Conservation (phyloP, 2,329 filamentous ascomycete species). For the Aspergillus versicolor region DNA sequence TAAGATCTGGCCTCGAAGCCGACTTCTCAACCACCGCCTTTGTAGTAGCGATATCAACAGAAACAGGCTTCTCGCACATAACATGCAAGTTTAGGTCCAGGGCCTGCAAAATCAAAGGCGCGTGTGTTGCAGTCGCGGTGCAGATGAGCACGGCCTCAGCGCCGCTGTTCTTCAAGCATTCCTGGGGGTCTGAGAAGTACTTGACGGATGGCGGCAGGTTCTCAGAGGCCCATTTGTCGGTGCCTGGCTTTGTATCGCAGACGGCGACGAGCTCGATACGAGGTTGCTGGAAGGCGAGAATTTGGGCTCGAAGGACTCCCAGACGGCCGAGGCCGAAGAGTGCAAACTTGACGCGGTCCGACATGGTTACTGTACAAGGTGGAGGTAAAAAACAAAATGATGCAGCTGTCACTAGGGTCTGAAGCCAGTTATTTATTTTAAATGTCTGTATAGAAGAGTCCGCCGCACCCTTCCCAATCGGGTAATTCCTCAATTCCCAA, state of each 20-base stretch:
- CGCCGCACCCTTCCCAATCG: too few relatives aligned
- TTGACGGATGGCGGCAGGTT: conserved; percentile 18
- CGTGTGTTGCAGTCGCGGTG: conserved; percentile 11
- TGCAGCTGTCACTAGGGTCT: too few relatives aligned
- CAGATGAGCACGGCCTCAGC: conserved; percentile 10
- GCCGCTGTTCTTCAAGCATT: conserved; percentile 6
- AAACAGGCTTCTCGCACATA: conserved; percentile 14
- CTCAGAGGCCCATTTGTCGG: conserved; percentile 30
- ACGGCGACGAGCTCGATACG: conserved; percentile 36
- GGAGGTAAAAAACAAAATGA: too few relatives aligned
- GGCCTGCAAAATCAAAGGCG: conserved; percentile 3
- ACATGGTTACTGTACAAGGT: too few relatives aligned
- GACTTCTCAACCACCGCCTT: conserved; percentile 9
- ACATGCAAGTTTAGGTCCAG: conserved; percentile 7
- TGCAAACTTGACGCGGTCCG: conserved; percentile 5
- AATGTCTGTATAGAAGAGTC: too few relatives aligned
- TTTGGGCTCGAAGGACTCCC: conserved; percentile 28
- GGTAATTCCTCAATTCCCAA: too few relatives aligned
- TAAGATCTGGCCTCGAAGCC: conserved; percentile 10
- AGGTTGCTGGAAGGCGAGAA: conserved; percentile 36
- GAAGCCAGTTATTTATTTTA: too few relatives aligned
- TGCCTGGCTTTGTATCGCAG: conserved; percentile 35
- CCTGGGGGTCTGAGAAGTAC: conserved; percentile 1
- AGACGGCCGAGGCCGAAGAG: conserved; percentile 12
- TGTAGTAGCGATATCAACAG: conserved; percentile 9